Percentiles rank a stretch among this genome's conserved stretches.
Evolutionary conservation across 169 alveolate species (phyloP).

Genomic region (Plasmodium gaboni): DNA sequence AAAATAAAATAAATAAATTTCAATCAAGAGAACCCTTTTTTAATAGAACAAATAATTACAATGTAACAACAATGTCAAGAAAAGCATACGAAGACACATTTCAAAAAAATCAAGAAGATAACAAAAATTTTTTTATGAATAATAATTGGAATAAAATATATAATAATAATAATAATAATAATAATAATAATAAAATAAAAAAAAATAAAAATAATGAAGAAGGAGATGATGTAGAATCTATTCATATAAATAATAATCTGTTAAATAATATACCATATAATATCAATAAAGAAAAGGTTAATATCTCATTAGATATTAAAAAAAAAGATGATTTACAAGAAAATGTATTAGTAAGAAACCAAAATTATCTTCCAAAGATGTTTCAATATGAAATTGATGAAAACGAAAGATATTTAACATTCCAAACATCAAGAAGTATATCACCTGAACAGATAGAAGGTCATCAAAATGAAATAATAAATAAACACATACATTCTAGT

Average conservation of each 20-base stretch:
- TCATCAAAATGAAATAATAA: neutral
- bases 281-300: no score
- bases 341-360: neutral
- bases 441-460: neutral
- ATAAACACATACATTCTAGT: no score
- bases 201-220: neutral
- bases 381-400: conserved; percentile 1
- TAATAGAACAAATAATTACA: conserved; percentile 10
- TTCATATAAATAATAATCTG: no score
- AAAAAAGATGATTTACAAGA: neutral
- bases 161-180: neutral
- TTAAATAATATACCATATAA: no score
- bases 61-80: neutral
- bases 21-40: conserved; percentile 4
- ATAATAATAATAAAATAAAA: neutral
- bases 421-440: neutral
- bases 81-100: conserved; percentile 14
- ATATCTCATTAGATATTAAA: neutral
- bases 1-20: conserved; percentile 3
- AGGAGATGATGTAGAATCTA: neutral
- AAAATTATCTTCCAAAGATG: neutral
- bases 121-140: neutral
- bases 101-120: conserved; percentile 7
- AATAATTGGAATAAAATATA: neutral
- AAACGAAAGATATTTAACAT: neutral